These are phyloP conservation scores for Phyllosticta ampelicida DNA, from an alignment of 2,329 filamentous ascomycete species.

Conservation along the genomic window DNA sequence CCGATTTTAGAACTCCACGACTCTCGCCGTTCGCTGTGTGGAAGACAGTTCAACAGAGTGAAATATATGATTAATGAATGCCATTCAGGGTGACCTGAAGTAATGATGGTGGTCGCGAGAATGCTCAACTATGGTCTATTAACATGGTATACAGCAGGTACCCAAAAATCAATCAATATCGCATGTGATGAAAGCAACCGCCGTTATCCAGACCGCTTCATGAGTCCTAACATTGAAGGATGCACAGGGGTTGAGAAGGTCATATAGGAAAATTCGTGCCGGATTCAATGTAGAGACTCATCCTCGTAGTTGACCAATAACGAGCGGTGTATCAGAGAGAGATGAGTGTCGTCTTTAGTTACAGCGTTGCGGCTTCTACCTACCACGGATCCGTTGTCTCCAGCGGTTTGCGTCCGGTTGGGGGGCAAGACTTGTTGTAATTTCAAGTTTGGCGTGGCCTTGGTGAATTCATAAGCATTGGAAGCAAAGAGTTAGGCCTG, in stretches of 20 bases:
- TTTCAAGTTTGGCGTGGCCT: no score
- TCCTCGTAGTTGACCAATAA: neutral
- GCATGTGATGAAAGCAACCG: neutral
- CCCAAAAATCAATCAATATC: neutral
- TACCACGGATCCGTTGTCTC: neutral
- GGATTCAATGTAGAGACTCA: neutral
- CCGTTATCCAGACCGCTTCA: neutral
- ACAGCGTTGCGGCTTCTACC: neutral
- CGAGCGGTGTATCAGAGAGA: neutral
- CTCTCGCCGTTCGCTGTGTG: no score
- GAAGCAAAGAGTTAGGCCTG: no score
- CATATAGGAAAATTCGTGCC: neutral
- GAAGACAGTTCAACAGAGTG: no score
- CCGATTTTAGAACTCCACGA: no score
- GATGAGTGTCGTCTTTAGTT: neutral
- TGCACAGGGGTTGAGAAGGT: neutral
- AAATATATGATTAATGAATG: no score
- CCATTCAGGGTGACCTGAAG: neutral
- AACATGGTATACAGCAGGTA: neutral
- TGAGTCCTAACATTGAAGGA: neutral
- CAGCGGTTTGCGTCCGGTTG: no score
- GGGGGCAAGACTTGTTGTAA: no score
- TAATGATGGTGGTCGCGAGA: neutral
- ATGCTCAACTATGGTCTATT: neutral
- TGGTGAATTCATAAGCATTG: no score